Base-by-base conservation (phyloP, 139 green algal genomes). In the Tetraselmis striata region DNA sequence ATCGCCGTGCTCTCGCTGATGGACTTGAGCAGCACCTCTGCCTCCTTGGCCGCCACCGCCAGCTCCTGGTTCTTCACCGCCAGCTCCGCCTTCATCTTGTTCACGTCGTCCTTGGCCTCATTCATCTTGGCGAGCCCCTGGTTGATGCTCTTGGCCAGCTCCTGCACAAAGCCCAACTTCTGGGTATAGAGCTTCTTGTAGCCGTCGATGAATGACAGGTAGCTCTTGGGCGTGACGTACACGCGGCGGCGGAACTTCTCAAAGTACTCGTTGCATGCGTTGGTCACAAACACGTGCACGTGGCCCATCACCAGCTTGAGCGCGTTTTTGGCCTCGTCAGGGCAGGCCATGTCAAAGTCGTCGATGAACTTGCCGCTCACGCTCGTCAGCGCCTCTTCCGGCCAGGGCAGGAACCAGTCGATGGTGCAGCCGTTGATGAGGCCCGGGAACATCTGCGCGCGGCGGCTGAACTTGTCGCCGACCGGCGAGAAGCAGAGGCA, bases 361-460 rank as follows among this genome's bases (percentile, higher is more conserved):
- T 93, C 90, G 74, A 98, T 93, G 87, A 97, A 95, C 82, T 97
- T 96, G 82, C 86, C 88, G 28, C 91, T 92, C 79, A 98, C 93
- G 23, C 83, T 84, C 31, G 85, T 89, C 1, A 96, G 84, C 25
- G 92, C 92, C 77, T 96, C 88, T 32, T 93, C 80, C n/a, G 92
- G 92, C 92, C 92, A 96, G 79, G 77, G 90, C 77, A 91, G 77
- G 85, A 93, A 97, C 95, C 95, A 98, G 85, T 98, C 93, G 83
- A 98, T 96, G 29, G 95, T 98, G 91, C 91, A 97, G 59, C 95
- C 95, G 85, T 95, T 96, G 85, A 98, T 97, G 74, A 98, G 91
- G 28, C 95, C 95, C 11, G 92, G 92, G 84, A 98, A 98, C 87
- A 98, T 95, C 91, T 93, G 89, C 29, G 94, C 93, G 59, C 95